Base-by-base conservation (phyloP, 495 filamentous ascomycete species). In the Aspergillus bridgeri region DNA sequence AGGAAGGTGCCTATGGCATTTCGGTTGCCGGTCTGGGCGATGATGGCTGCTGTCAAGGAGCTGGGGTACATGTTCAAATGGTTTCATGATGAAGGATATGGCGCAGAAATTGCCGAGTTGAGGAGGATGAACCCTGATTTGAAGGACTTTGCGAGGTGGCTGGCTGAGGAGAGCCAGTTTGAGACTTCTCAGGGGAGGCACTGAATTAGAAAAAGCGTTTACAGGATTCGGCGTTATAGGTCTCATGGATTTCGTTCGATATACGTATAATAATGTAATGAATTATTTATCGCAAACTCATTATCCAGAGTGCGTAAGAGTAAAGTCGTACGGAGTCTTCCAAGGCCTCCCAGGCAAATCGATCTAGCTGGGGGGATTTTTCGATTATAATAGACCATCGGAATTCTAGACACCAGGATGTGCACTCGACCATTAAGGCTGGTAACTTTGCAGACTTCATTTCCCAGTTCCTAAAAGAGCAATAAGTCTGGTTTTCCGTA, bases 11-110 rank as follows among this genome's bases (percentile, higher is more conserved):
- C 83, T 17, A 69, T 75, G 46, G 80, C 81, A 0, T 86, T 72
- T 61, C 59, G 63, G 0, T 50, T 82, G 8, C 53, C 79, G 0
- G 73, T 71, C 1, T 71, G 53, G 48, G 52, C 69, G 0, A 51
- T 78, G 42, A 61, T 83, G 72, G 76, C 70, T 66, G 57, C 67
- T 47, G 64, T 86, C 5, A 75, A 67, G 53, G 83, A 90, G 7
- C 22, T 88, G 18, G 77, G 78, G 0, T 57, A 57, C 2, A 90
- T 90, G 86, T 84, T 89, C 56, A 63, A 65, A 33, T 91, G 79
- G 76, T 89, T 90, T 54, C 71, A 80, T 61, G 76, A 80, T 45
- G 74, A 80, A 48, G 87, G 86, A 1, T 90, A 80, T 60, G 76
- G 74, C 1, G 84, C 76, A 9, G 79, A 89, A 73, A 80, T 91